Evolutionary conservation across 1,139 yeast species (phyloP).

Genomic region (Pichia sorboxylosa): DNA sequence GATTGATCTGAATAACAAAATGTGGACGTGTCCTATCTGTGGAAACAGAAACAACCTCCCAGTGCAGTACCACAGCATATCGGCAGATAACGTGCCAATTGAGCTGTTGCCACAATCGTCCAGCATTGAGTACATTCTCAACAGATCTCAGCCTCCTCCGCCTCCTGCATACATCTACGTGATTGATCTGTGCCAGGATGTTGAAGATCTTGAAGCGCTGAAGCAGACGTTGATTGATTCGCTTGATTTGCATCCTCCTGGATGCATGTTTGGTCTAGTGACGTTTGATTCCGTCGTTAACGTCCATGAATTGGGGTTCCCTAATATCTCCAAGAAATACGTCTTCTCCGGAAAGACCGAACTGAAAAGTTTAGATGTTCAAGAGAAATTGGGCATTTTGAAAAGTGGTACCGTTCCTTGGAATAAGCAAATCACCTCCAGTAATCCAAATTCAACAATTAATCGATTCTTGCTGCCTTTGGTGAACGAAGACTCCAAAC

Average conservation of each 20-base stretch:
- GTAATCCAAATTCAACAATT: conserved; percentile 27
- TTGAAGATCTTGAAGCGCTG: conserved; percentile 79
- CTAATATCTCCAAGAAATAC: conserved; percentile 65
- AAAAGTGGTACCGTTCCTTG: conserved; percentile 25
- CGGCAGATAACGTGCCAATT: conserved; percentile 74
- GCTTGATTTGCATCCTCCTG: conserved; percentile 78
- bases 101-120: conserved; percentile 70
- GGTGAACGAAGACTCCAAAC: conserved; percentile 75
- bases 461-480: conserved; percentile 78
- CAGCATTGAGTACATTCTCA: conserved; percentile 85
- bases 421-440: conserved; percentile 20
- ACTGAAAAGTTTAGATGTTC: conserved; percentile 24
- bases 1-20: conserved; percentile 67
- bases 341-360: conserved; percentile 92
- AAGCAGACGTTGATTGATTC: conserved; percentile 79
- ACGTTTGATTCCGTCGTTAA: conserved; percentile 94
- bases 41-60: conserved; percentile 77
- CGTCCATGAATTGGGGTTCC: conserved; percentile 82
- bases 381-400: conserved; percentile 23
- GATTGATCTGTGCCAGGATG: conserved; percentile 90
- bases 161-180: conserved; percentile 93
- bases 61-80: conserved; percentile 74
- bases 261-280: conserved; percentile 82
- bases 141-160: conserved; percentile 47
- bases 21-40: conserved; percentile 92